Evolutionary conservation across 2,329 filamentous ascomycete species (phyloP).

Genomic region (Lasiodiplodia gonubiensis): DNA sequence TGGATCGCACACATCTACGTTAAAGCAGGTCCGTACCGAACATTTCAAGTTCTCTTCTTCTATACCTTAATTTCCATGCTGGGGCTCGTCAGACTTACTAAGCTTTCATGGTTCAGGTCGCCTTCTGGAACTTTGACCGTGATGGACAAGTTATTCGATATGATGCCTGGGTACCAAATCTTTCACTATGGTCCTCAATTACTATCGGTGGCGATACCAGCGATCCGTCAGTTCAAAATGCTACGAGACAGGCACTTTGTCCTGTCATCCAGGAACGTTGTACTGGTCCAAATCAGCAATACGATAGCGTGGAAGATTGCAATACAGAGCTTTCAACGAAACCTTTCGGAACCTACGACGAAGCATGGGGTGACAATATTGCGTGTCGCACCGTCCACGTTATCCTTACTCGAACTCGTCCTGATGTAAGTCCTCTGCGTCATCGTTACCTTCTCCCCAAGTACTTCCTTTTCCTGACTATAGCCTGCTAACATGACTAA

Average conservation of each 20-base stretch:
- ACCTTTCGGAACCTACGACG: slow-evolving; percentile 49
- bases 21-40: neutral
- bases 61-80: no score
- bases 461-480: neutral
- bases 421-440: slow-evolving; percentile 30
- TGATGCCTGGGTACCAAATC: slow-evolving; percentile 33
- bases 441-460: neutral
- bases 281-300: slow-evolving; percentile 47
- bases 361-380: slow-evolving; percentile 54
- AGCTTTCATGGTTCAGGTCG: neutral
- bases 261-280: slow-evolving; percentile 44
- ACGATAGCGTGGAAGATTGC: slow-evolving; percentile 43
- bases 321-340: slow-evolving; percentile 41
- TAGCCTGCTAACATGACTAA: neutral
- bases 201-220: slow-evolving; percentile 37
- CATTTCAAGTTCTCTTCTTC: no score
- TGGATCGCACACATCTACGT: neutral
- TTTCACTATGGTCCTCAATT: slow-evolving; percentile 46
- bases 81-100: no score
- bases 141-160: neutral
- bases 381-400: slow-evolving; percentile 51
- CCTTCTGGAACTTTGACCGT: neutral
- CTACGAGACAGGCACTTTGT: slow-evolving; percentile 38
- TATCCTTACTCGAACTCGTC: slow-evolving; percentile 40
- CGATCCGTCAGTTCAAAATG: slow-evolving; percentile 34